Evolutionary conservation across 371 early-diverging fungal species (phyloP), one percentile per base, ranked within the genome.

Genomic region (Lichtheimia ramosa): DNA sequence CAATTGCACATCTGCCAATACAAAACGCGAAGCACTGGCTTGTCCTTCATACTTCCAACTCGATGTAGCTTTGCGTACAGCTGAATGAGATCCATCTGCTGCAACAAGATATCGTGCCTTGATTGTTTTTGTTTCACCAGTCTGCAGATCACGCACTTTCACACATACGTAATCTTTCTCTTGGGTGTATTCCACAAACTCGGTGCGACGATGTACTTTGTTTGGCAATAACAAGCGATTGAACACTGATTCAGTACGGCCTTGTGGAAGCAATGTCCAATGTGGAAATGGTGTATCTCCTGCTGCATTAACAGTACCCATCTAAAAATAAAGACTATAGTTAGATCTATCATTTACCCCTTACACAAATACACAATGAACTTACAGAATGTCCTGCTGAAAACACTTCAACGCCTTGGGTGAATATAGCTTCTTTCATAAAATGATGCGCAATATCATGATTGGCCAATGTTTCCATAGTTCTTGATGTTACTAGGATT

Each of bases 51-150:
- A 79, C 0, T 69, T 73, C 74, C 76, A 79, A 1, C 61, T 62
- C 2, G 61, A 40, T 3, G 57, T 62, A 0, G 48, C 56, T 24
- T 73, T 74, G 20, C 80, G 65, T 3, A 62, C 51, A 2, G 14
- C 21, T 5, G 80, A 79, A 52, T 76, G 80, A 5, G 56, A 57
- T 18, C 80, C 80, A 50, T 79, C 80, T 2, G 73, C 69, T n/a
- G 74, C 76, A 1, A 79, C 56, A 15, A 79, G 40, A 46, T 71
- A 79, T 0, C 34, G 49, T 20, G 73, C 71, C 25, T 43, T 24
- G 8, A 76, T 49, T 6, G 42, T 40, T 42, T 48, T 48, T 25
- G 42, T 34, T 50, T 55, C 48, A 20, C 56, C 56, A 24, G 48
- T 48, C n/a, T 48, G 56, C 1, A 46, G 28, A 3, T 40, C 39